These are phyloP conservation scores for Silybum marianum DNA, from an alignment of 129 eudicot species.

Conservation along the genomic window DNA sequence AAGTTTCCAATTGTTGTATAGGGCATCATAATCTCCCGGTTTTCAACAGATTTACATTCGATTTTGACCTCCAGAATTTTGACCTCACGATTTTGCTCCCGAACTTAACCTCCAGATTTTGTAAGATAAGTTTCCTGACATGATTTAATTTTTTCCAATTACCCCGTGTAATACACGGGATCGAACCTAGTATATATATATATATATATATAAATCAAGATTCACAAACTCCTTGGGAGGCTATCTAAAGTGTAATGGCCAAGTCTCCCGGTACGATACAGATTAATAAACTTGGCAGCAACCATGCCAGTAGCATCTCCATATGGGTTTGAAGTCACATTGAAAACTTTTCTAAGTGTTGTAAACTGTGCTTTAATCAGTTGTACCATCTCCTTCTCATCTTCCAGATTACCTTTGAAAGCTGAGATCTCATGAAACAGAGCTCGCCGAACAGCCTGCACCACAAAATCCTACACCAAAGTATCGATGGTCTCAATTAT, in stretches of 20 bases:
- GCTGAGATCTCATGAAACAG: conserved; percentile 50
- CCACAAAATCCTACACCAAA: conserved; percentile 55
- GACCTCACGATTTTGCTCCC: too few relatives aligned
- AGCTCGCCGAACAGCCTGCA: conserved; percentile 56
- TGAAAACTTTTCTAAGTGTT: conserved; percentile 48
- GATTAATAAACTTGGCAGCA: conserved; percentile 61
- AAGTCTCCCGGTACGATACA: conserved; percentile 84
- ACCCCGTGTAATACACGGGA: too few relatives aligned
- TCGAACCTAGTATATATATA: too few relatives aligned
- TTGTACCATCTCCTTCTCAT: conserved; percentile 41
- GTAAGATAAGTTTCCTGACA: too few relatives aligned
- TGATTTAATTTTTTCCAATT: too few relatives aligned
- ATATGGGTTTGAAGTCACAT: conserved; percentile 35
- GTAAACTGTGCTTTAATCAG: conserved; percentile 48
- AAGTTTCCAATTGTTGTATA: too few relatives aligned
- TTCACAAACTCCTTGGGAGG: conserved; percentile 12
- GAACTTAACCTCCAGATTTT: too few relatives aligned
- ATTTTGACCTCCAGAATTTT: too few relatives aligned
- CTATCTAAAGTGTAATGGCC: conserved; percentile 75
- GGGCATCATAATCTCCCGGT: too few relatives aligned
- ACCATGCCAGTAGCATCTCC: conserved; percentile 41
- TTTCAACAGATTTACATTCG: too few relatives aligned
- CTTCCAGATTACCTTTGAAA: conserved; percentile 45
- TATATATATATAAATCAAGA: not conserved
- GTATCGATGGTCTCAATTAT: not conserved